A percentile compares a stretch with the other conserved stretches of the same genome.
phyloP scores from a whole-genome alignment of 169 alveolate genomes.

The Cryptosporidium tyzzeri region DNA sequence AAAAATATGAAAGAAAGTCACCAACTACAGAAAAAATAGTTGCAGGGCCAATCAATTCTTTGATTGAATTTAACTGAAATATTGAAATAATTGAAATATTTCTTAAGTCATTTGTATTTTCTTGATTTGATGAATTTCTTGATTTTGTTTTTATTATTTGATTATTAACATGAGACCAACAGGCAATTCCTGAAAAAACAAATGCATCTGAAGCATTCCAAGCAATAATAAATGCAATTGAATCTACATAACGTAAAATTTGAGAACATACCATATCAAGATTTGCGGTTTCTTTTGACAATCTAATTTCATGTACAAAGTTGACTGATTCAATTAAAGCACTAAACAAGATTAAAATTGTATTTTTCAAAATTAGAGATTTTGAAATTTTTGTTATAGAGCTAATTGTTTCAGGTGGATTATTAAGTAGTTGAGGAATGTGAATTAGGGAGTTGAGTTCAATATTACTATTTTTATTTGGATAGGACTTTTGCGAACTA shows the following conservation, averaged over 20 bases:
- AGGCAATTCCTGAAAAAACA: slow-evolving; percentile 55
- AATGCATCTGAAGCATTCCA: slow-evolving; percentile 74
- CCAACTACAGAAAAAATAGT: slow-evolving; percentile 36
- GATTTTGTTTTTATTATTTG: slow-evolving; percentile 5
- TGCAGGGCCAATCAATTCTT: slow-evolving; percentile 15
- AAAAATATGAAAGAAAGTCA: slow-evolving; percentile 33
- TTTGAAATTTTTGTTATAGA: slow-evolving; percentile 23
- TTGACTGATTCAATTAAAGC: slow-evolving; percentile 29
- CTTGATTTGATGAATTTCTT: not conserved
- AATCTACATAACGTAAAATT: slow-evolving; percentile 17
- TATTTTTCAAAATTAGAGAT: slow-evolving; percentile 8
- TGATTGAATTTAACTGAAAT: slow-evolving; percentile 21
- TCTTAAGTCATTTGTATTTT: slow-evolving; percentile 7
- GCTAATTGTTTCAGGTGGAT: slow-evolving; percentile 1
- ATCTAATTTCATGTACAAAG: slow-evolving; percentile 1
- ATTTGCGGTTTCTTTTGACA: not conserved
- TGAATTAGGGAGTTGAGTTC: not conserved
- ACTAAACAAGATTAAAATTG: slow-evolving; percentile 15
- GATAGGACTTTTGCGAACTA: slow-evolving; percentile 11
- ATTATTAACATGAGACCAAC: slow-evolving; percentile 56
- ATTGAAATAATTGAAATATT: slow-evolving; percentile 40
- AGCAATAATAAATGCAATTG: slow-evolving; percentile 51
- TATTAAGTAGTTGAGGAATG: slow-evolving; percentile 11
- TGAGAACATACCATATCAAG: not conserved
- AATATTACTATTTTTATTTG: not conserved